Conservation (phyloP, 2,329 filamentous ascomycete genomes). For the Sclerotinia glacialis region DNA sequence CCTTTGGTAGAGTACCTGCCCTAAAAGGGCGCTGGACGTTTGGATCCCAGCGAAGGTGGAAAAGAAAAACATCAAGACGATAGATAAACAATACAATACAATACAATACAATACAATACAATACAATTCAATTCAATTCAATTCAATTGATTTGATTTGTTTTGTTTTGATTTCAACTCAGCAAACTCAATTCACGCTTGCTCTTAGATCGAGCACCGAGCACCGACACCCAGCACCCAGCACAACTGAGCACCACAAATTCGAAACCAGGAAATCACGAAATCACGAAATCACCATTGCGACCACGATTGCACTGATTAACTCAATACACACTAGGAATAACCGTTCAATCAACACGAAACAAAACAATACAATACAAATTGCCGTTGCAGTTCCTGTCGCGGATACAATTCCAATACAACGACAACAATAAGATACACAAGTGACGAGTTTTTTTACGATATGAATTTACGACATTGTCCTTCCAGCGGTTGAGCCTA, state of each 20-base stretch:
- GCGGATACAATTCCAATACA: background rate
- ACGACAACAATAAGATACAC: background rate
- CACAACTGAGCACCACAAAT: constrained; percentile 6
- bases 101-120: background rate
- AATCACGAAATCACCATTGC: constrained; percentile 11
- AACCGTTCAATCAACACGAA: background rate
- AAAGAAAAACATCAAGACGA: background rate
- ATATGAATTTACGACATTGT: constrained; percentile 35
- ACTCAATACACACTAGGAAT: constrained; percentile 1
- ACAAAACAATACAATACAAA: background rate
- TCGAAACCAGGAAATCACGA: constrained; percentile 13
- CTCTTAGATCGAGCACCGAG: constrained; percentile 2
- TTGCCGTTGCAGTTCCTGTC: background rate
- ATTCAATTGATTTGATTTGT: background rate
- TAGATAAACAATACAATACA: background rate
- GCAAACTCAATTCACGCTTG: background rate
- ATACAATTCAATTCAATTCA: background rate
- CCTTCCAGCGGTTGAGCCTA: constrained; percentile 28
- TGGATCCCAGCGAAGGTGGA: constrained; percentile 2
- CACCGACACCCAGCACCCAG: constrained; percentile 14
- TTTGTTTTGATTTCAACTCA: background rate
- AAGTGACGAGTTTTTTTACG: background rate
- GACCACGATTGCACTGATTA: constrained; percentile 15
- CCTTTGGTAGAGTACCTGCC: constrained; percentile 5
- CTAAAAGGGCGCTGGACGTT: constrained; percentile 19